Conservation (phyloP, 176 grass and related monocot genomes). For the Cenchrus purpureus region DNA sequence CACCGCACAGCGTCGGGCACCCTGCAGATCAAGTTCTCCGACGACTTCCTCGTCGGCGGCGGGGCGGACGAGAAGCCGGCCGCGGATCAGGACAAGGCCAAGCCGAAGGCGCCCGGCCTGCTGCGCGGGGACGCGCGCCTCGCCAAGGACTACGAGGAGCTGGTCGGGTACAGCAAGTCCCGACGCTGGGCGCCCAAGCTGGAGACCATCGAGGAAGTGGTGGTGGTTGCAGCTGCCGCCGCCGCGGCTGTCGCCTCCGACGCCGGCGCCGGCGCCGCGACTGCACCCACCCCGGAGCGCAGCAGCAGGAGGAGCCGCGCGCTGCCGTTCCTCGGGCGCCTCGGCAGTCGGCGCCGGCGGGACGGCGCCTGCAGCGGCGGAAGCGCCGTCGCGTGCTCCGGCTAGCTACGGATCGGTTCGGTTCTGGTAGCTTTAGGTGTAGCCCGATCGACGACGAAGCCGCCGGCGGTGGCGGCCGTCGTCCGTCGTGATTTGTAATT, state of each 20-base stretch:
- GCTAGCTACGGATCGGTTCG: not conserved
- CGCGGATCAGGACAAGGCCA: not conserved
- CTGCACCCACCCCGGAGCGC: not conserved
- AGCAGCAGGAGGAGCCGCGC: constrained; percentile 8
- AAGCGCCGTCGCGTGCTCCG: constrained; percentile 52
- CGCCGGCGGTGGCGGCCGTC: no score
- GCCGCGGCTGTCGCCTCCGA: no score
- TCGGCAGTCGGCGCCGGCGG: constrained; percentile 44
- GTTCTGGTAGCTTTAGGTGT: not conserved
- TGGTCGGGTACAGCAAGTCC: constrained; percentile 59
- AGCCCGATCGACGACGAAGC: no score
- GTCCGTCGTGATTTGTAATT: no score
- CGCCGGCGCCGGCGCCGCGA: no score
- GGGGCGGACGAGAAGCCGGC: not conserved
- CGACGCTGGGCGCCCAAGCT: constrained; percentile 71
- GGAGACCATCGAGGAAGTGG: constrained; percentile 58
- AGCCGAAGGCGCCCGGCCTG: constrained; percentile 4
- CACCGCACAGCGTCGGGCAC: constrained; percentile 63
- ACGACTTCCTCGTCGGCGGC: constrained; percentile 63
- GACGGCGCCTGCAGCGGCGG: constrained; percentile 26
- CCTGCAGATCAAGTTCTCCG: constrained; percentile 79
- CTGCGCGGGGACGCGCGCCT: constrained; percentile 56
- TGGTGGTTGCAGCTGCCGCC: not conserved
- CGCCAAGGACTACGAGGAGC: constrained; percentile 84
- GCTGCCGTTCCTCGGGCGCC: constrained; percentile 51